These are phyloP conservation scores for Solanum megistacrolobum DNA, from an alignment of 257 asterid genomes.

Conservation along the genomic window DNA sequence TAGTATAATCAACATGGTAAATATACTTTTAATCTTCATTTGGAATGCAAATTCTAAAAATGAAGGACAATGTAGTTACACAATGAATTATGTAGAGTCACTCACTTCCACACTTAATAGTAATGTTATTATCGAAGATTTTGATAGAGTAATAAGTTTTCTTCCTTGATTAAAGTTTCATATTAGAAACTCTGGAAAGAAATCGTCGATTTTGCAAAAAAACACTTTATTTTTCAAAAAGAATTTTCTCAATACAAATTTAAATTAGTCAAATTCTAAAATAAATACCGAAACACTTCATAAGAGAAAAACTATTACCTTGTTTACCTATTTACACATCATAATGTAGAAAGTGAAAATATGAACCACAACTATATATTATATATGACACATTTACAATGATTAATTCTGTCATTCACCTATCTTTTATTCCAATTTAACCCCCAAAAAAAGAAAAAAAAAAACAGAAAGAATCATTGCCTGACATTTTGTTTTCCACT, in stretches of 20 bases:
- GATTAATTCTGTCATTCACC: background rate
- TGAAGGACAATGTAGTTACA: background rate
- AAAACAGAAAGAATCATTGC: background rate
- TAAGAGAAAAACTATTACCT: background rate
- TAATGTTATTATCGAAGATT: background rate
- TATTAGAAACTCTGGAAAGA: background rate
- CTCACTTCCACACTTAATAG: background rate
- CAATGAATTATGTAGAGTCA: background rate
- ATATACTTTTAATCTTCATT: background rate
- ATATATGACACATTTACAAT: background rate
- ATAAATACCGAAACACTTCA: background rate
- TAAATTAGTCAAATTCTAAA: background rate
- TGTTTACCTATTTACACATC: background rate
- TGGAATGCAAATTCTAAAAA: background rate
- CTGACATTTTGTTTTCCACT: background rate
- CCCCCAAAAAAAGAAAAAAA: background rate
- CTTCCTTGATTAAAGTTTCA: background rate
- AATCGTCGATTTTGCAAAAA: background rate
- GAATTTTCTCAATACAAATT: background rate
- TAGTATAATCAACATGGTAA: background rate
- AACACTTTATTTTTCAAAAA: rapidly evolving
- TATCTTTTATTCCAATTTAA: background rate
- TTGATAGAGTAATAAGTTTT: background rate
- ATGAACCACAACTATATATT: background rate
- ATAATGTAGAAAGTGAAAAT: background rate